phyloP scores from a whole-genome alignment of 371 early-diverging fungal species.

The Choanephora cucurbitarum region DNA sequence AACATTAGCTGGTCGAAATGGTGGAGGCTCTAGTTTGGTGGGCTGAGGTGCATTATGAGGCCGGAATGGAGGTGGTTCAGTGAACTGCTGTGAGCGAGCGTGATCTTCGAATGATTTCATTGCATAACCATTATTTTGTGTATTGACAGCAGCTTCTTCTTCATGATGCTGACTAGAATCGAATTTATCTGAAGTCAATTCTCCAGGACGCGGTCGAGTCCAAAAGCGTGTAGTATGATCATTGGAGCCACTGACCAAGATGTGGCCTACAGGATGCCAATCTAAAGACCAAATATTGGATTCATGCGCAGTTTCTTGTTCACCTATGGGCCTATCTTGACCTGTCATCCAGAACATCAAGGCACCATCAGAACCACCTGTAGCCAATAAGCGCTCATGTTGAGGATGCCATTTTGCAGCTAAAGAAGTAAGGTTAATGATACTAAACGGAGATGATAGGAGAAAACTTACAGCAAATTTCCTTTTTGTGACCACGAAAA shows the following conservation, averaged over 20 bases:
- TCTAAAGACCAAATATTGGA: constrained; percentile 98
- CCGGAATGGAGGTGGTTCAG: constrained; percentile 50
- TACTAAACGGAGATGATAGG: too few species aligned
- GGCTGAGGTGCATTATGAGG: constrained; percentile 41
- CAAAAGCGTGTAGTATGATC: constrained; percentile 99
- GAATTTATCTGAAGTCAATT: constrained; percentile 62
- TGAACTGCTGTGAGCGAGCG: constrained; percentile 29
- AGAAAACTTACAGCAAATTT: constrained; percentile 81
- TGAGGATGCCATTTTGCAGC: constrained; percentile 97
- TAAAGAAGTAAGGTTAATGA: constrained; percentile 14
- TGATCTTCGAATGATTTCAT: constrained; percentile 40
- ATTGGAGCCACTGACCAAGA: constrained; percentile 96
- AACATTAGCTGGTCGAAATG: constrained; percentile 35
- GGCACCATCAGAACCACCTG: constrained; percentile 95
- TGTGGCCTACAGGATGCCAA: constrained; percentile 99
- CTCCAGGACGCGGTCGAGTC: constrained; percentile 96
- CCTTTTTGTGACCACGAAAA: constrained; percentile 93
- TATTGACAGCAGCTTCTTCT: constrained; percentile 38
- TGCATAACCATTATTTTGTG: too few species aligned
- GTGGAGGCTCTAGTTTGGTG: constrained; percentile 42
- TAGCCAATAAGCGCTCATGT: constrained; percentile 90
- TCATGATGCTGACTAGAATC: constrained; percentile 58
- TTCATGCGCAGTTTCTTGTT: constrained; percentile 92
- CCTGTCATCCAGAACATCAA: constrained; percentile 94
- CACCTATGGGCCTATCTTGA: constrained; percentile 67